Base-by-base conservation (phyloP, 495 filamentous ascomycete species). In the Barbatosphaeria neglecta region DNA sequence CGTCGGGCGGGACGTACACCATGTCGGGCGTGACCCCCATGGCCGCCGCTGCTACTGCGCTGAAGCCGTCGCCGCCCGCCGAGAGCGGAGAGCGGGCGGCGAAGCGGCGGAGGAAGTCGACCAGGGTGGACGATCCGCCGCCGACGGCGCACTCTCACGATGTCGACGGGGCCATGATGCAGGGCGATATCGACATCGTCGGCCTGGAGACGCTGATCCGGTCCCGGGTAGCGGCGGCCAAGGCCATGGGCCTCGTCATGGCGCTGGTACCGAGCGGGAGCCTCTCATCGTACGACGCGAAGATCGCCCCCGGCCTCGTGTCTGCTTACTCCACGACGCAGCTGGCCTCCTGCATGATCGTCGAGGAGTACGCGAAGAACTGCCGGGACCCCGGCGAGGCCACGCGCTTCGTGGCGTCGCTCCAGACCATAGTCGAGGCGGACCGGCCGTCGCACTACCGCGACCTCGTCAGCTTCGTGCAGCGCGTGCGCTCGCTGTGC, bases 101-200 rank as follows among this genome's bases (percentile, higher is more conserved):
- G 0, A 94, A 92, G 65, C 80, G 84, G 45, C 78, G 87, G 25
- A 80, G 86, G 52, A 90, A 87, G 58, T 83, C 82, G 0, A 85
- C 88, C 27, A 90, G 86, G 72, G 81, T 83, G 38, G 84, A 90
- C 51, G 78, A 85, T 18, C 60, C 77, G n/a, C 66, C 76, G 22
- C 58, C 77, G 0, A 46, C 69, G 9, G 65, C 68, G 22, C 80
- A 82, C 13, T 74, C 81, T 4, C 93, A 98, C 62, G 95, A 98
- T 60, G 87, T 98, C 28, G 92, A 98, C 58, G 92, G 87, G 16
- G 88, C 93, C 56, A 96, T 98, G 87, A 87, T 98, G 65, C 85
- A 88, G 55, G 92, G 92, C 37, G 92, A 98, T 57, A 82, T 96
- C 44, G 92, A 98, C 53, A 69, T 98, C 37, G 89, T 97, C 22